Percentiles rank a stretch among this genome's conserved stretches.
Evolutionary conservation across 1,284 basidiomycete genomes (phyloP).

Genomic region (Heterobasidion parviporum): DNA sequence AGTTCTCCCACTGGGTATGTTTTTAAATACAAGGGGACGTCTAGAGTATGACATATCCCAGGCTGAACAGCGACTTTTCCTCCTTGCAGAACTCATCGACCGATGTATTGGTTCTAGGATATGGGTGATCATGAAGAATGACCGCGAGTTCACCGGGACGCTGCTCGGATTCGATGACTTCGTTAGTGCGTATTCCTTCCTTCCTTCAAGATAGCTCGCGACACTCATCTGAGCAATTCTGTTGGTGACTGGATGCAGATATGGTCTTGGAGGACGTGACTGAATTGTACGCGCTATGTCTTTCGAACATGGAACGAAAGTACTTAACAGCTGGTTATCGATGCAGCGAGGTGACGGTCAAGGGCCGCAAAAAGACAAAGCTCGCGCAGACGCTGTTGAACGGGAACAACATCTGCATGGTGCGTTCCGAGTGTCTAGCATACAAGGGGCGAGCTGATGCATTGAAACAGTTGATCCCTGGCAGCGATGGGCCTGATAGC

Average conservation of each 20-base stretch:
- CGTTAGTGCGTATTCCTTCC: conserved; percentile 75
- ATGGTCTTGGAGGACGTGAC: conserved; percentile 98
- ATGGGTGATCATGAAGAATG: conserved; percentile 96
- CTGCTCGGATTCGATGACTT: conserved; percentile 97
- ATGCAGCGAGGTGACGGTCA: conserved; percentile 73
- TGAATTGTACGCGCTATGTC: conserved; percentile 70
- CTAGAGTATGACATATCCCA: neutral
- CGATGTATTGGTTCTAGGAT: conserved; percentile 91
- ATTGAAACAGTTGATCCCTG: conserved; percentile 57
- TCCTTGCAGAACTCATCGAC: conserved; percentile 78
- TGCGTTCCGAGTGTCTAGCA: conserved; percentile 21
- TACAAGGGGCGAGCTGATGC: neutral
- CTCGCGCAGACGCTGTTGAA: conserved; percentile 91
- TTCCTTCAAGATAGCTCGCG: neutral
- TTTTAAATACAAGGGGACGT: neutral
- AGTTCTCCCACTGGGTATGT: conserved; percentile 47
- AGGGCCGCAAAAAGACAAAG: conserved; percentile 77
- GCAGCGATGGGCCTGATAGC: conserved; percentile 65
- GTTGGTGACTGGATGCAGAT: conserved; percentile 40
- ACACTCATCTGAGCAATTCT: neutral
- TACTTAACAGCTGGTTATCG: neutral
- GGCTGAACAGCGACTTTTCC: neutral
- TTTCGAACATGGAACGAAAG: neutral
- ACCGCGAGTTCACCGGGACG: conserved; percentile 94
- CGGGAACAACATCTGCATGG: conserved; percentile 98